Conservation (phyloP, 768 basidiomycete species). For the Lactifluus pinguis region DNA sequence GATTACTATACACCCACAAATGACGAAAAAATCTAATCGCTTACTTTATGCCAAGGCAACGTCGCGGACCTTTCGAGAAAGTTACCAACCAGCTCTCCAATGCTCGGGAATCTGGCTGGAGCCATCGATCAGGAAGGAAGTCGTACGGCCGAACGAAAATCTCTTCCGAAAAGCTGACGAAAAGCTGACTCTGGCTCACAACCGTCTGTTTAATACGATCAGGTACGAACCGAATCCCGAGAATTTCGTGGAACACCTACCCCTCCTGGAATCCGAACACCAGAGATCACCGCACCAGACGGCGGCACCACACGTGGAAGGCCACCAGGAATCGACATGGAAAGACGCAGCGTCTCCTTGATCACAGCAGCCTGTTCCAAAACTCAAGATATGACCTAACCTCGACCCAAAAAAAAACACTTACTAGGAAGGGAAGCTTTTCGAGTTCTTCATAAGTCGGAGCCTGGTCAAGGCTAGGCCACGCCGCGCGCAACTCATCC, state of each 20-base stretch:
- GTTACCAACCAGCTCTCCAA: conserved; percentile 15
- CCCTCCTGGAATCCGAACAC: conserved; percentile 6
- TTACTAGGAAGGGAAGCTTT: conserved; percentile 9
- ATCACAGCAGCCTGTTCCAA: conserved; percentile 9
- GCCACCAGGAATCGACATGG: neutral
- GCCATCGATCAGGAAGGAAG: conserved; percentile 20
- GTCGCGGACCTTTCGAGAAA: conserved; percentile 20
- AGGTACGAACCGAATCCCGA: neutral
- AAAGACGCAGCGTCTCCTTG: conserved; percentile 7
- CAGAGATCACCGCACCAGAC: conserved; percentile 7
- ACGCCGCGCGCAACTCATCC: neutral
- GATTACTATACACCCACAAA: neutral
- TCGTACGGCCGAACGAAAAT: conserved; percentile 15
- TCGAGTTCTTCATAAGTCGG: conserved; percentile 8
- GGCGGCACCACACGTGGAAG: conserved; percentile 11
- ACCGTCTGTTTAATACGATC: neutral
- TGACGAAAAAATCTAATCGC: neutral
- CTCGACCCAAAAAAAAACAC: neutral
- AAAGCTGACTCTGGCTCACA: conserved; percentile 12
- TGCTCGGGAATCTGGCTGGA: neutral
- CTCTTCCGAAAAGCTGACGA: conserved; percentile 8
- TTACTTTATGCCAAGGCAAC: conserved; percentile 21
- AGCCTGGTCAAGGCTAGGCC: conserved; percentile 5
- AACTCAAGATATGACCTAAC: neutral
- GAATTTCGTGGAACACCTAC: neutral